Conservation (phyloP, 1,284 basidiomycete species). For the Austroboletus niveus region DNA sequence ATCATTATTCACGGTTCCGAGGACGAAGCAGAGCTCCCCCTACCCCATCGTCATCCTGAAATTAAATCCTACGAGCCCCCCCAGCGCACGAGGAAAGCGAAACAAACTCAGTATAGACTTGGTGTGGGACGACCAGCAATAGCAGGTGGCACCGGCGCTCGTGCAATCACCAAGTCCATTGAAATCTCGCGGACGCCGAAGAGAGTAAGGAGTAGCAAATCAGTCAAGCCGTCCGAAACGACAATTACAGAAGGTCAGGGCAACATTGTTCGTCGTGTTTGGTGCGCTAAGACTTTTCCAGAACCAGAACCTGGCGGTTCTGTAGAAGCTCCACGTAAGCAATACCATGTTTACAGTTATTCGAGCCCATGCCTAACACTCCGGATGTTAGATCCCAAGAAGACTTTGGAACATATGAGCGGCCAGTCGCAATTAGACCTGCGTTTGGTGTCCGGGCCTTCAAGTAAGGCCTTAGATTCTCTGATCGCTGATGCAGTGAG, state of each 20-base stretch:
- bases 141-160: conserved; percentile 61
- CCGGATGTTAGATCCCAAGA: conserved; percentile 7
- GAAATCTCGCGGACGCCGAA: conserved; percentile 46
- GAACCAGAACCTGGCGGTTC: conserved; percentile 35
- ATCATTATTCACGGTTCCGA: conserved; percentile 50
- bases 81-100: conserved; percentile 61
- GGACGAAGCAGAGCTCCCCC: conserved; percentile 43
- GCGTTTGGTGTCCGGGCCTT: conserved; percentile 12
- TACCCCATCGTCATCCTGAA: conserved; percentile 10
- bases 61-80: conserved; percentile 29
- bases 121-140: conserved; percentile 69
- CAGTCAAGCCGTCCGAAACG: conserved; percentile 48
- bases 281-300: conserved; percentile 16
- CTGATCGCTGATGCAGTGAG: conserved; percentile 45
- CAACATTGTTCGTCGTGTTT: conserved; percentile 1
- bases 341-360: neutral
- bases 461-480: conserved; percentile 20
- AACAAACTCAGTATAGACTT: conserved; percentile 63
- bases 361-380: neutral
- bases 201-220: conserved; percentile 49
- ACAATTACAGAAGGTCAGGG: conserved; percentile 57
- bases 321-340: conserved; percentile 17
- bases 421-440: conserved; percentile 10
- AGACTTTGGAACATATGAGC: conserved; percentile 1
- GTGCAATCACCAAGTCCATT: conserved; percentile 57